Evolutionary conservation across 352 stramenopile species (phyloP), one percentile per base, ranked within the genome.

Genomic region (Phytophthora constricta): DNA sequence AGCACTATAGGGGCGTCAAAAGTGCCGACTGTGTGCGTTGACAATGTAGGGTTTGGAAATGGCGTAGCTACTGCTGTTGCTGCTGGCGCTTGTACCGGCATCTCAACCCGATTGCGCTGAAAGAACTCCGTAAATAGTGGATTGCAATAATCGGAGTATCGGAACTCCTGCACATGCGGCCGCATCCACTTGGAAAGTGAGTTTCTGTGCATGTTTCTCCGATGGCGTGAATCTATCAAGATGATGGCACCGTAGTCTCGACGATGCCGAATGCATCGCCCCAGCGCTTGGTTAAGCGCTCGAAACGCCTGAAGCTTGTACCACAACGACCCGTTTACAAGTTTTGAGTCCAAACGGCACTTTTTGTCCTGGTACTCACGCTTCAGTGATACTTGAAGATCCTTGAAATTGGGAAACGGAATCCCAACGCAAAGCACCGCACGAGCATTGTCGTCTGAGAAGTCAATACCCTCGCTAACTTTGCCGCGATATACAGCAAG

Each of bases 261-360:
- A 8, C 91, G 89, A 69, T 99, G 98, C 16, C 98, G 96, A 82
- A 99, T 99, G 39, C 98, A 98, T 45, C 98, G 87, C 1, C 98
- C 98, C 17, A 99, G 84, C 8, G 97, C 97, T 81, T 99, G 98
- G 76, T 99, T 99, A 5, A 99, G 91, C 11, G 97, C 97, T n/a
- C 97, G 87, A 66, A 97, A 97, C 2, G 97, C 97, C 70, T 99
- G 96, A 46, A 99, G 93, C 25, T 91, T 90, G 77, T 99, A 99
- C 98, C 98, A 99, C 25, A 65, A 65, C 5, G 68, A 71, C 7
- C 86, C 86, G 16, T 83, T 87, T 10, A 91, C 80, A 10, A 87
- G 67, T 17, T 72, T 77, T 39, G 68, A 73, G 54, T 94, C 72
- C 10, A 72, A 47, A 1, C 65, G 62, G 45, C 76, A 84, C 26